These are phyloP conservation scores for Senna siamea DNA, from an alignment of 306 rosid species.

Conservation along the genomic window DNA sequence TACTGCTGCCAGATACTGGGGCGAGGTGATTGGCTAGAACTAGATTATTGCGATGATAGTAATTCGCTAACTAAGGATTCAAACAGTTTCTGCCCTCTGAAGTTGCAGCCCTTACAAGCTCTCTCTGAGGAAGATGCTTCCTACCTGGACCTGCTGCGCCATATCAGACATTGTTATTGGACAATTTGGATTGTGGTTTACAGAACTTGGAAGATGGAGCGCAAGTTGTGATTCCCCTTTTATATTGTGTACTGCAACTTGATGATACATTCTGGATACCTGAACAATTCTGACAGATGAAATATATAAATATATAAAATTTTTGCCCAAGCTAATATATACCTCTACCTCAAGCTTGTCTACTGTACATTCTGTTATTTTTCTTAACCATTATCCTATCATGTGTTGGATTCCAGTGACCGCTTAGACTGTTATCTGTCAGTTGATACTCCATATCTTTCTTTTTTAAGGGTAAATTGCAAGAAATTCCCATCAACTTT, in stretches of 20 bases:
- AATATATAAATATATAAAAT: conserved; percentile 53
- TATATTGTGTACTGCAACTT: conserved; percentile 47
- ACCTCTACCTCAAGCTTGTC: conserved; percentile 11
- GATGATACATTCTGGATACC: conserved; percentile 38
- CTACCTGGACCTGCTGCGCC: conserved; percentile 40
- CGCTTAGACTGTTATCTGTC: conserved; percentile 15
- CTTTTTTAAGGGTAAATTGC: no score
- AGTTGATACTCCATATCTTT: no score
- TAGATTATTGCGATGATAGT: conserved; percentile 51
- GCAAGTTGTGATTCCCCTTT: conserved; percentile 50
- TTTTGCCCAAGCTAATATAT: conserved; percentile 37
- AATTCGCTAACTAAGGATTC: conserved; percentile 69
- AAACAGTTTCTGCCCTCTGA: conserved; percentile 60
- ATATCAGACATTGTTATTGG: conserved; percentile 35
- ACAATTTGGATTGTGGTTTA: conserved; percentile 60
- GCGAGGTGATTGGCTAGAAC: conserved; percentile 72
- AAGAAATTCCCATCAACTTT: no score
- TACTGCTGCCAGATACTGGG: conserved; percentile 74
- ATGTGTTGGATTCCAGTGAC: conserved; percentile 17
- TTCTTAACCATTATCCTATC: conserved; percentile 18
- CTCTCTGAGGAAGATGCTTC: conserved; percentile 54
- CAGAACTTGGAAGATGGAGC: conserved; percentile 47
- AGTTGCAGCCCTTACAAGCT: conserved; percentile 64
- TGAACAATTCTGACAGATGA: conserved; percentile 49
- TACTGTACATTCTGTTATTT: conserved; percentile 36